phyloP scores from a whole-genome alignment of 2,329 filamentous ascomycete genomes.

The Aureobasidium sp. region DNA sequence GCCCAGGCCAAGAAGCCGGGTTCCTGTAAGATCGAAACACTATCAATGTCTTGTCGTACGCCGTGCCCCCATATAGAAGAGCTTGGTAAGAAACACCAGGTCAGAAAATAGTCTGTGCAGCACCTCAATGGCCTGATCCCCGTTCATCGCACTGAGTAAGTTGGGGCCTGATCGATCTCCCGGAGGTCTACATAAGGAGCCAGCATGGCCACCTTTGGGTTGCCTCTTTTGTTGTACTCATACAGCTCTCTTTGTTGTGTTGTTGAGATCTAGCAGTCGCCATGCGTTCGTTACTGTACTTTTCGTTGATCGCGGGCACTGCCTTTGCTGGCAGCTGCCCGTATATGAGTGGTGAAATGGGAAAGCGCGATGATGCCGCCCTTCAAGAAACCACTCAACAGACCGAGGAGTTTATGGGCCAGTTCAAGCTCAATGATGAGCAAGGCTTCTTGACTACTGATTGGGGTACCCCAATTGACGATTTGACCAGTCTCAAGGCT shows the following conservation, averaged over 20 bases:
- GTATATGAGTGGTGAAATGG: constrained; percentile 7
- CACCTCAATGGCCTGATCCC: not conserved
- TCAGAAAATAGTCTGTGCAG: constrained; percentile 3
- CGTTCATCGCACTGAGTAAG: not conserved
- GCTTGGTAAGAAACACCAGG: not conserved
- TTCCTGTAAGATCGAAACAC: constrained; percentile 6
- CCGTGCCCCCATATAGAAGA: not conserved
- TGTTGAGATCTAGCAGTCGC: not conserved
- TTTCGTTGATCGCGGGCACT: constrained; percentile 1
- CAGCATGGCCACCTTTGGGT: not conserved
- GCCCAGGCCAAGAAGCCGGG: not conserved
- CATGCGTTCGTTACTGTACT: constrained; percentile 2
- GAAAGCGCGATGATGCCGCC: constrained; percentile 1
- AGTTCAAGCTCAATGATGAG: constrained; percentile 14
- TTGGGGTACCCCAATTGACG: constrained; percentile 16
- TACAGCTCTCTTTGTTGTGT: not conserved
- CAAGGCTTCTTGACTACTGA: constrained; percentile 14
- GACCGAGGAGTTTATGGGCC: constrained; percentile 12
- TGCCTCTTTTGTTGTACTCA: not conserved
- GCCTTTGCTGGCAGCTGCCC: constrained; percentile 13
- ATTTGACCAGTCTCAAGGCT: constrained; percentile 12
- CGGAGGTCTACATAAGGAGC: not conserved
- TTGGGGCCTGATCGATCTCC: not conserved
- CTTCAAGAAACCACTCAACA: constrained; percentile 6
- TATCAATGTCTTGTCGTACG: constrained; percentile 3